A percentile compares a stretch with the other conserved stretches of the same genome.
These are phyloP conservation scores for Psidium friedrichsthalianum DNA, from an alignment of 345 rosid genomes.

Conservation along the genomic window DNA sequence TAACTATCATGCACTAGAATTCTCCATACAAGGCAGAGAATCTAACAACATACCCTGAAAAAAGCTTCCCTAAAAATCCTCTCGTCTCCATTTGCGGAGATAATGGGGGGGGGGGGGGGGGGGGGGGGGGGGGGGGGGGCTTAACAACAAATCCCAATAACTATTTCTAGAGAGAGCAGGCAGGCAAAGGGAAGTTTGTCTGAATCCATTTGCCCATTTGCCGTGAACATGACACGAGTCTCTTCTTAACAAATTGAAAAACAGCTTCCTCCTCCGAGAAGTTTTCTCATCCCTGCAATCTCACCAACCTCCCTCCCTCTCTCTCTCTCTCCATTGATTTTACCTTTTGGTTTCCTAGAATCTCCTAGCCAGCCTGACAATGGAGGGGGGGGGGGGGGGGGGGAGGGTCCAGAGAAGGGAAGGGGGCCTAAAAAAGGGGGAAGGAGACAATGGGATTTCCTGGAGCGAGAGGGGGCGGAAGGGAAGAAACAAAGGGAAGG, in stretches of 20 bases:
- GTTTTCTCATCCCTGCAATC: slow-evolving; percentile 42
- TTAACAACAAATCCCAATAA: not conserved
- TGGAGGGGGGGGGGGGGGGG: slow-evolving; percentile 21
- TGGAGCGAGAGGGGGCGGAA: no score
- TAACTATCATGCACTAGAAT: not conserved
- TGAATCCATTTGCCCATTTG: not conserved
- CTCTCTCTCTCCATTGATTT: not conserved
- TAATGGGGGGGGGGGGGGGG: not conserved
- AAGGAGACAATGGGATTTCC: no score
- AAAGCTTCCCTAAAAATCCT: not conserved
- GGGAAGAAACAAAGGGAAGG: no score
- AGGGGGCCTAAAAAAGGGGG: no score
- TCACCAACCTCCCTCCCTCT: slow-evolving; percentile 17
- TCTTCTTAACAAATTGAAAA: not conserved
- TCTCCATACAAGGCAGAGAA: not conserved
- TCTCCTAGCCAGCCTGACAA: slow-evolving; percentile 10
- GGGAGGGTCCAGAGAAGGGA: no score
- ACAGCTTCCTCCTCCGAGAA: slow-evolving; percentile 21
- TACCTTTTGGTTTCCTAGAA: not conserved
- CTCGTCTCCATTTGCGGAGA: not conserved
- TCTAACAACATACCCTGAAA: not conserved
- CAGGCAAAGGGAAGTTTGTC: not conserved
- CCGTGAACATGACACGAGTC: not conserved
- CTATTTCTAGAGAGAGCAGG: not conserved
- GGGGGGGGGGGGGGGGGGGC: not conserved